A percentile compares a stretch with the other conserved stretches of the same genome.
Evolutionary conservation across 1,284 basidiomycete genomes (phyloP).

Genomic region (Cutaneotrichosporon sp.): DNA sequence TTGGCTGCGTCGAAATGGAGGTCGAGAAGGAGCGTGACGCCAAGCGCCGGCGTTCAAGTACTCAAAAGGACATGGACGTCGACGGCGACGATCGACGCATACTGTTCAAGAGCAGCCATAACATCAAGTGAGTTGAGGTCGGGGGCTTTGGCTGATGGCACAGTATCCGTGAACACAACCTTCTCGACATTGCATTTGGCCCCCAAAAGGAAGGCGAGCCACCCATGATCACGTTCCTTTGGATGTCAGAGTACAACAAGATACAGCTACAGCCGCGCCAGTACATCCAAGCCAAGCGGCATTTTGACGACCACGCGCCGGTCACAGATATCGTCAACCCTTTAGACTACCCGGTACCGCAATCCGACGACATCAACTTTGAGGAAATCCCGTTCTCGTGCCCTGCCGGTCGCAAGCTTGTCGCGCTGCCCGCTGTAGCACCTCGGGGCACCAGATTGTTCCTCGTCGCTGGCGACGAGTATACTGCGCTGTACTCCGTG

Average conservation of each 20-base stretch:
- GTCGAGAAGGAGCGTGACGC: constrained; percentile 35
- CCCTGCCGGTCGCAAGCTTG: constrained; percentile 35
- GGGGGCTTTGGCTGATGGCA: background rate
- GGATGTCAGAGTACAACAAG: constrained; percentile 34
- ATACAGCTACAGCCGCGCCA: constrained; percentile 61
- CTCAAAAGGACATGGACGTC: constrained; percentile 4
- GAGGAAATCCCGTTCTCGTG: constrained; percentile 43
- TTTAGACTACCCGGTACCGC: constrained; percentile 40
- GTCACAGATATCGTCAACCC: constrained; percentile 55
- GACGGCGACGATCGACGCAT: constrained; percentile 22
- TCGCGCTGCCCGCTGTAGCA: constrained; percentile 23
- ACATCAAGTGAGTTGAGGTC: constrained; percentile 42
- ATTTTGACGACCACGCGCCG: constrained; percentile 29
- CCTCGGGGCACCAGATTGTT: constrained; percentile 7
- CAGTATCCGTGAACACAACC: constrained; percentile 68
- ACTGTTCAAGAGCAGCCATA: constrained; percentile 37
- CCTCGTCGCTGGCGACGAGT: constrained; percentile 45
- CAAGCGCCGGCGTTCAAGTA: constrained; percentile 23
- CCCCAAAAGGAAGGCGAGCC: constrained; percentile 48
- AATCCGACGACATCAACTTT: constrained; percentile 27
- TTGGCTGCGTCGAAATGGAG: constrained; percentile 43
- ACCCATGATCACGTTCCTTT: constrained; percentile 60
- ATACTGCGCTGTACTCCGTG: constrained; percentile 31
- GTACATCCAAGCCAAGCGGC: constrained; percentile 58
- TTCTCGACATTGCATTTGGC: constrained; percentile 66